Percentiles rank a stretch among this genome's conserved stretches.
Evolutionary conservation across 1,284 basidiomycete species (phyloP).

Genomic region (Heliocybe sulcata): DNA sequence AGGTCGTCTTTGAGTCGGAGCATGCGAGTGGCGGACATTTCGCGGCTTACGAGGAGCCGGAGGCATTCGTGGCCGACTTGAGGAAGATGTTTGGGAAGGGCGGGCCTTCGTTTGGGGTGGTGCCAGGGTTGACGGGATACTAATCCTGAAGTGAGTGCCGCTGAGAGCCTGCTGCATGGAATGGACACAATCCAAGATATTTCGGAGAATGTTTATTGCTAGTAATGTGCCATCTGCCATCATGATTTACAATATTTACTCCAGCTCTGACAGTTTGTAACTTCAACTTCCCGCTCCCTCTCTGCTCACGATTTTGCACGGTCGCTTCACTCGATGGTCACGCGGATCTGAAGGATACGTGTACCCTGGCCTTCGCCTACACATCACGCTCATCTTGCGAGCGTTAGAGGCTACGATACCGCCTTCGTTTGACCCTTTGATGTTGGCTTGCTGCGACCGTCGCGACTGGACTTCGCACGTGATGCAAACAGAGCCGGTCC

Average conservation of each 20-base stretch:
- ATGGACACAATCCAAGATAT: not conserved
- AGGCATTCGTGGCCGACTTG: conserved; percentile 7
- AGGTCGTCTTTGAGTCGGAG: conserved; percentile 8
- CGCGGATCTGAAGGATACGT: too few relatives aligned
- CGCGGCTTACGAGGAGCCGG: conserved; percentile 12
- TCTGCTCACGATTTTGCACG: too few relatives aligned
- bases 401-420: too few relatives aligned
- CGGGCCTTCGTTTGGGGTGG: conserved; percentile 8
- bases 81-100: conserved; percentile 11
- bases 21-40: conserved; percentile 11
- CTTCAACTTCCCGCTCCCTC: too few relatives aligned
- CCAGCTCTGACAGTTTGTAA: too few relatives aligned
- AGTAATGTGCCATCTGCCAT: not conserved
- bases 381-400: too few relatives aligned
- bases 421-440: not conserved
- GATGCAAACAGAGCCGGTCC: too few relatives aligned
- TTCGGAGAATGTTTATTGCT: not conserved
- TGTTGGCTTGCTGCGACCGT: not conserved
- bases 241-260: too few relatives aligned
- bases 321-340: too few relatives aligned
- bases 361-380: too few relatives aligned
- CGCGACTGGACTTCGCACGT: too few relatives aligned
- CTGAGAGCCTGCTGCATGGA: not conserved
- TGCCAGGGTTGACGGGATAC: conserved; percentile 5
- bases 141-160: not conserved